Evolutionary conservation across 768 basidiomycete species (phyloP), one percentile per base, ranked within the genome.

Genomic region (Strobilomyces confusus): DNA sequence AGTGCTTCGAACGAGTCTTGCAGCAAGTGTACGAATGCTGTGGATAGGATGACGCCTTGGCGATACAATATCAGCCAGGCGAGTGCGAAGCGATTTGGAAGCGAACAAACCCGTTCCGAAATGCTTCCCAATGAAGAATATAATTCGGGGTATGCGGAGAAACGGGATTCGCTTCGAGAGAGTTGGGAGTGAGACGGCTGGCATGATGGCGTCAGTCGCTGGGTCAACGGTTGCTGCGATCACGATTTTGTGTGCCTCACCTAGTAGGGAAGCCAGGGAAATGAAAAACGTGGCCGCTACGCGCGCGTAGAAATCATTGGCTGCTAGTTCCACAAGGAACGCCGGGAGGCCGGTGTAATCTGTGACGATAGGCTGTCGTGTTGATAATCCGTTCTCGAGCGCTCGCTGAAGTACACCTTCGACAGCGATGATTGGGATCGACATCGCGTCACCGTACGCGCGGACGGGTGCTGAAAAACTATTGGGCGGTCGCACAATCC

Each of bases 91-190:
- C 3, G 34, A 14, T n/a, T 2, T 32, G 22, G 37, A 48, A 26
- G n/a, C 4, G 36, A 48, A 51, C 59, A 2, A 13, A 81, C 84
- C 82, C 14, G 90, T 92, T 33, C 90, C 90, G 60, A 92, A 91
- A 64, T 92, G 90, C 62, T 91, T 92, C 36, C 87, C 89, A n/a
- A 89, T 74, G 68, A 92, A 92, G 65, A 92, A 92, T 17, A 86
- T 61, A 15, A 87, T 72, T 22, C 77, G 77, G 2, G 87, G 88
- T 59, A 89, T 83, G 48, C 77, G 77, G 20, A 90, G 60, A 52
- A 74, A 75, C 7, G 75, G 73, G 14, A 77, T 62, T 2, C 75
- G 75, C 52, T 78, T 80, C 0, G 88, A 87, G 23, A 89, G 52
- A 1, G 80, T 72, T 0, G 90, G 89, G 56, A 92, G 86, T 0